Base-by-base conservation (phyloP, 2,329 filamentous ascomycete species). In the Colletotrichum ledebouriae region DNA sequence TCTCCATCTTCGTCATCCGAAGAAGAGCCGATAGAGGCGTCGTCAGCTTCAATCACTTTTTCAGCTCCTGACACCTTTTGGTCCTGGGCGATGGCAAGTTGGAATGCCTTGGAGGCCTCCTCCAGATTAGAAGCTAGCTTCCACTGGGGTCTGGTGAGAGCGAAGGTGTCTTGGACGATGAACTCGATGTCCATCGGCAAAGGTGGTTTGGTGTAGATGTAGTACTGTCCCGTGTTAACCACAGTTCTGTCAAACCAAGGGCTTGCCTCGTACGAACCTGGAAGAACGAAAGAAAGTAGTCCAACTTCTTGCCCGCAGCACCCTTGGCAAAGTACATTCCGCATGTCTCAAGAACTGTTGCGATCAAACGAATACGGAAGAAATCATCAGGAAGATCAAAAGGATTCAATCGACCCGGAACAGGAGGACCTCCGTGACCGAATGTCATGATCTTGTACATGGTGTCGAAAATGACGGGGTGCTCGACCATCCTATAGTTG, bases 151-250 rank as follows among this genome's bases (percentile, higher is more conserved):
- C 96, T 88, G 12, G 94, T 91, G 39, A 94, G 81, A 29, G 91
- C 90, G 79, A 92, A 98, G 0, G 93, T 94, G 77, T 99, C 96
- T 77, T 98, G 94, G 6, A 99, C 88, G 52, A 98, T 90, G 77
- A 99, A 99, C 67, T 99, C 96, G 53, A 98, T 93, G 72, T 99
- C 96, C 93, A 99, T 97, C 0, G 97, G 96, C 44, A 98, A 81
- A 0, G 92, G 86, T 20, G 95, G 90, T 80, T 99, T 99, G 20
- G 93, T 94, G 75, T 92, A 90, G 73, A 98, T 91, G 79, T 99
- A 99, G 79, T 98, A 98, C 87, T 93, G 72, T n/a, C 53, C 63
- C 70, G 73, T 53, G 74, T 71, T 49, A 53, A 52, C 29, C 25
- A n/a, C 29, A 52, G 12, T 12, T 10, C 10, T 25, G 34, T 59